Percentiles rank a stretch among this genome's conserved stretches.
Conservation (phyloP, 352 stramenopile genomes). For the Globisporangium cylindrosporum region DNA sequence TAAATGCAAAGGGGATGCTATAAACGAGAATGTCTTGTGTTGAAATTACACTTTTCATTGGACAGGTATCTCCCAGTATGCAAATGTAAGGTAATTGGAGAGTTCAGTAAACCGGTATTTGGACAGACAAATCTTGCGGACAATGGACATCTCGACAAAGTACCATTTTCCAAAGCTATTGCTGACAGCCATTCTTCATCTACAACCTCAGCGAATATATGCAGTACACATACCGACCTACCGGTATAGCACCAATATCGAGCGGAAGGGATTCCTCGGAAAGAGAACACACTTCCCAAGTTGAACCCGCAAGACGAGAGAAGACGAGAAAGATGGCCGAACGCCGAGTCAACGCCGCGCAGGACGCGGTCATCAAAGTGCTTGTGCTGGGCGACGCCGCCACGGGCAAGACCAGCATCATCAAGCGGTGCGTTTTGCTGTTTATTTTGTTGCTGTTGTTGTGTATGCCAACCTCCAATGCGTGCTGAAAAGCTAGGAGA, state of each 20-base stretch:
- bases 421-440: conserved; percentile 71
- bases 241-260: not conserved
- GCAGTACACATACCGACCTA: not conserved
- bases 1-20: not conserved
- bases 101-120: not conserved
- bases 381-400: conserved; percentile 89
- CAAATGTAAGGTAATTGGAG: not conserved
- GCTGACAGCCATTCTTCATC: not conserved
- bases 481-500: not conserved
- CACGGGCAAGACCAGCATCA: conserved; percentile 92
- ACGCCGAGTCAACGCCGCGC: conserved; percentile 65
- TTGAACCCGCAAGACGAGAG: not conserved
- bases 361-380: conserved; percentile 91
- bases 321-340: conserved; percentile 43
- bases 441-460: not conserved
- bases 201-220: not conserved
- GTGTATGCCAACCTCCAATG: too few relatives aligned
- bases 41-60: too few relatives aligned
- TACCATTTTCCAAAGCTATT: too few relatives aligned
- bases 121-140: too few relatives aligned
- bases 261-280: not conserved
- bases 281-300: conserved; percentile 10
- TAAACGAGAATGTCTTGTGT: too few relatives aligned
- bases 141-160: too few relatives aligned
- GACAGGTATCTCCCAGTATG: not conserved